Base-by-base conservation (phyloP, 2,329 filamentous ascomycete species). In the Nigrograna mackinnonii region DNA sequence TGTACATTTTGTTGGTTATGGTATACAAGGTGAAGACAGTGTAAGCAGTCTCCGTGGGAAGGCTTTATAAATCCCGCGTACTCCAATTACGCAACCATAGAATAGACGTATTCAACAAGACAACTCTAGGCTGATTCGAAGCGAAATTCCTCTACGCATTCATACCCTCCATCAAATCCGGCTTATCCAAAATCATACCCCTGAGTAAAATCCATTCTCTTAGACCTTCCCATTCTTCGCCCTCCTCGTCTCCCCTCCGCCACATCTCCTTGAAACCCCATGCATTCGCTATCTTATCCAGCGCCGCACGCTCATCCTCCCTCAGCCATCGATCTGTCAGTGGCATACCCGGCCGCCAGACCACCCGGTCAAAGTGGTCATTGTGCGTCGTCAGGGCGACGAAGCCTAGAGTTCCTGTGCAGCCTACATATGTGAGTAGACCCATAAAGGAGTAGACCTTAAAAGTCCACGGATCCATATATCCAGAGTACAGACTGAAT, bases 141-240 rank as follows among this genome's bases (percentile, higher is more conserved):
- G n/a, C n/a, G n/a, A n/a, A n/a, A n/a, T n/a, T n/a, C 24, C 24
- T 28, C 28, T 33, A 37, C 6, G 59, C 48, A 41, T 89, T 79
- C 91, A 96, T 96, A 14, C 92, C 94, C 53, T 90, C 86, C 89
- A 97, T 92, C 58, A 96, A 79, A 64, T 92, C 88, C 13, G 90
- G 85, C 52, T 86, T 85, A 69, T 99, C 94, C 39, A 99, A 73
- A 54, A 95, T 79, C 92, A 97, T 96, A 20, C 88, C 87, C 62
- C 87, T 85, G 60, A 87, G 79, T 26, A 88, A 83, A 57, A 91
- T 83, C 71, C 90, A 94, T 71, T 96, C 89, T 54, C 85, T 83
- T 50, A 99, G 74, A 22, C 80, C 82, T 57, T 95, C 86, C 89
- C 94, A 99, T 49, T 96, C 92, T 39, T 84, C 79, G 0, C 94